phyloP scores from a whole-genome alignment of 257 asterid species.

The Gardenia jasminoides region DNA sequence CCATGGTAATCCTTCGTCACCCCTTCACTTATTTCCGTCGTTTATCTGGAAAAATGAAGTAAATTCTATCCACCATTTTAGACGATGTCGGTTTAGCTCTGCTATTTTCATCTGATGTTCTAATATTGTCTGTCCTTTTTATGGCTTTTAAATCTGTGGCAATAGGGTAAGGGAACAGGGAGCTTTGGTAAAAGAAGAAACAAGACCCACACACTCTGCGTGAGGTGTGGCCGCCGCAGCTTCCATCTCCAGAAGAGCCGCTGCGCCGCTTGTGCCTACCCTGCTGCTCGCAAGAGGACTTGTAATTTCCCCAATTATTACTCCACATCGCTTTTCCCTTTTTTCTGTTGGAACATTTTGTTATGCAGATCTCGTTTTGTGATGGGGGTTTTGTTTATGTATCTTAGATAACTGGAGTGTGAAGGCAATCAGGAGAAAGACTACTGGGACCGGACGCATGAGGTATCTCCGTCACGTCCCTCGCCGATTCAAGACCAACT shows the following conservation, averaged over 20 bases:
- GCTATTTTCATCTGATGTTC: background rate
- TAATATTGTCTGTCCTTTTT: background rate
- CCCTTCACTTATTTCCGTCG: background rate
- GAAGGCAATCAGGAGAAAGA: conserved; percentile 83
- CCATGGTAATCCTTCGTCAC: conserved; percentile 28
- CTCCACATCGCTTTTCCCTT: no score
- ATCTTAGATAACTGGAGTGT: conserved; percentile 62
- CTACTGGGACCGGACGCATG: conserved; percentile 87
- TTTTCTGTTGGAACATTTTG: background rate
- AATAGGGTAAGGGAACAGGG: conserved; percentile 66
- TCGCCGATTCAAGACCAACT: conserved; percentile 72
- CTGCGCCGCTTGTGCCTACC: conserved; percentile 63
- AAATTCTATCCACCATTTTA: background rate
- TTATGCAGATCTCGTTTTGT: background rate
- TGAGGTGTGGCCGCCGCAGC: conserved; percentile 63
- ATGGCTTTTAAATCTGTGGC: background rate
- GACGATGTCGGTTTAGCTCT: background rate
- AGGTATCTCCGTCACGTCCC: conserved; percentile 75
- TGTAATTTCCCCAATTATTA: conserved; percentile 24
- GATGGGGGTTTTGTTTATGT: background rate
- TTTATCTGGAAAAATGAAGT: no score
- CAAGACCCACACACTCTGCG: conserved; percentile 68
- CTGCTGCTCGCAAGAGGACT: conserved; percentile 64
- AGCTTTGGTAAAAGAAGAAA: conserved; percentile 66
- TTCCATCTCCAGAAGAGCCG: conserved; percentile 74